These are phyloP conservation scores for Leccinum broughii DNA, from an alignment of 768 basidiomycete genomes.

Conservation along the genomic window DNA sequence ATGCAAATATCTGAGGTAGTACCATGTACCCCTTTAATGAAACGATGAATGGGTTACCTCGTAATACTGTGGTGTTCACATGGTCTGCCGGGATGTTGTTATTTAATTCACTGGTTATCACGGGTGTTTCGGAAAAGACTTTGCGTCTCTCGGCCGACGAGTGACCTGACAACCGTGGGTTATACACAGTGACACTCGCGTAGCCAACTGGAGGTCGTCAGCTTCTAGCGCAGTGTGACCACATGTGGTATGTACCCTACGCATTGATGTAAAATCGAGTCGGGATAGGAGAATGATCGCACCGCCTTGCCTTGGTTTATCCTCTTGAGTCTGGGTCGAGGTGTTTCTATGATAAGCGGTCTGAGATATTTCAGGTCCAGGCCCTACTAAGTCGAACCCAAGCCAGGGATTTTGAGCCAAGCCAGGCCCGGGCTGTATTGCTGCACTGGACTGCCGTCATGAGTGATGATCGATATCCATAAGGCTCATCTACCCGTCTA, in stretches of 20 bases:
- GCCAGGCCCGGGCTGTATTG: background rate
- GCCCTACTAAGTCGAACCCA: background rate
- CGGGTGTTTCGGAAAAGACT: background rate
- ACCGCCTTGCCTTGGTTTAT: background rate
- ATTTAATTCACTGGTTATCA: background rate
- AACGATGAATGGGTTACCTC: background rate
- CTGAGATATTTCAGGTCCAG: background rate
- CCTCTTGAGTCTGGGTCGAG: background rate
- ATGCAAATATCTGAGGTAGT: background rate
- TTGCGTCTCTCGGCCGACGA: conserved; percentile 15
- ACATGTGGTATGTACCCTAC: background rate
- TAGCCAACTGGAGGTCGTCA: background rate
- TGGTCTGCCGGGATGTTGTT: background rate
- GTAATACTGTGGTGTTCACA: background rate
- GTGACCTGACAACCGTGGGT: background rate
- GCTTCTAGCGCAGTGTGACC: background rate
- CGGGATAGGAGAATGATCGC: background rate
- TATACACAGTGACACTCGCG: background rate
- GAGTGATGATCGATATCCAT: background rate
- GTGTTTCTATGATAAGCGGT: background rate
- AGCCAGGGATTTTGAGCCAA: background rate
- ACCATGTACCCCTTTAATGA: background rate
- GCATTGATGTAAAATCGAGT: background rate
- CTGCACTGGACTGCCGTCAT: background rate
- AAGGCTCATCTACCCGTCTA: background rate